phyloP scores from a whole-genome alignment of 768 basidiomycete genomes.

The Plicaturopsis crispa region DNA sequence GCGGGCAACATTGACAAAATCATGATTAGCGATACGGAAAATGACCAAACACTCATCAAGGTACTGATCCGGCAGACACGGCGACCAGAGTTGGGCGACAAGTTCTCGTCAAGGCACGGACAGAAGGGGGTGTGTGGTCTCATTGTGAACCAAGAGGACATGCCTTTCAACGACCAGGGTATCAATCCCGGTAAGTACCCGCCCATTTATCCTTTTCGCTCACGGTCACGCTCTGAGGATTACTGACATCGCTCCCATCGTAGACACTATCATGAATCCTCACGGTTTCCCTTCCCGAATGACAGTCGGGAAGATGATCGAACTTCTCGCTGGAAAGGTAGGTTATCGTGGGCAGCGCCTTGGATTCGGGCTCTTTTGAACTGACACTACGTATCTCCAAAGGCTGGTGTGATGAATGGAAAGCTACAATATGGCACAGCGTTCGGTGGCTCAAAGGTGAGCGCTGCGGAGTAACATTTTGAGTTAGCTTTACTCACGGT shows the following conservation, averaged over 20 bases:
- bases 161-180: slow-evolving; percentile 99
- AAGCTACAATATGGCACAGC: slow-evolving; percentile 93
- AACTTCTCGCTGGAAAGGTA: slow-evolving; percentile 92
- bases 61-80: slow-evolving; percentile 95
- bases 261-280: slow-evolving; percentile 99
- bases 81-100: slow-evolving; percentile 94
- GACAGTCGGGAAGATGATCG: slow-evolving; percentile 99
- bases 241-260: too few species aligned
- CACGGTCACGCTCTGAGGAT: too few species aligned
- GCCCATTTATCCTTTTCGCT: background rate
- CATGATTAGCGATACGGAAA: slow-evolving; percentile 94
- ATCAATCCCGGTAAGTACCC: slow-evolving; percentile 70
- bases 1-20: slow-evolving; percentile 96
- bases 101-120: slow-evolving; percentile 96
- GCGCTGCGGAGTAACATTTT: slow-evolving; percentile 8
- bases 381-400: slow-evolving; percentile 5
- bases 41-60: slow-evolving; percentile 94
- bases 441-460: slow-evolving; percentile 94
- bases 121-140: slow-evolving; percentile 99
- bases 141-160: slow-evolving; percentile 97
- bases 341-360: background rate
- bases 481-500: background rate
- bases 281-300: slow-evolving; percentile 99
- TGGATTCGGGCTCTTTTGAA: background rate
- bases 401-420: slow-evolving; percentile 89